Evolutionary conservation across 768 basidiomycete genomes (phyloP).

Genomic region (Tremella fuciformis): DNA sequence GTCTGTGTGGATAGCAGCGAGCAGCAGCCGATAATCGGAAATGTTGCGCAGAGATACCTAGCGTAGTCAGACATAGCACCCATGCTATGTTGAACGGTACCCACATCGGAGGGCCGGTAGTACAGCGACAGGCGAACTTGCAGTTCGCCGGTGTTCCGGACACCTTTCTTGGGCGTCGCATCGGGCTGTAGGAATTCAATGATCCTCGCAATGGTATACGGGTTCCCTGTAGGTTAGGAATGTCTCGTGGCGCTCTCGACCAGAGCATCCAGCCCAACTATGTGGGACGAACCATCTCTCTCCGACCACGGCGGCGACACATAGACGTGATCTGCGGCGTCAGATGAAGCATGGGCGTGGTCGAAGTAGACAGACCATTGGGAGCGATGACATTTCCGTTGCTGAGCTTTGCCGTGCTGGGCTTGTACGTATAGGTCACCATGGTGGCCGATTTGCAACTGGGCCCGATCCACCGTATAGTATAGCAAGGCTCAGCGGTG

Average conservation of each 20-base stretch:
- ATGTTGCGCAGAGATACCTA: conserved; percentile 50
- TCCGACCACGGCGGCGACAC: conserved; percentile 89
- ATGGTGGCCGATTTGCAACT: too few relatives aligned
- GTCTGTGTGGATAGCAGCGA: conserved; percentile 95
- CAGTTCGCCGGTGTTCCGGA: conserved; percentile 30
- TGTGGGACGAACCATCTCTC: conserved; percentile 63
- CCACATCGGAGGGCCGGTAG: conserved; percentile 82
- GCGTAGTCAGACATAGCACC: background rate
- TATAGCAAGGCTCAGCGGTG: too few relatives aligned
- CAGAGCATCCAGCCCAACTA: background rate
- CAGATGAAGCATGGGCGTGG: conserved; percentile 2
- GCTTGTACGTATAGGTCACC: conserved; percentile 15
- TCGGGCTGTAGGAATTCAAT: conserved; percentile 91
- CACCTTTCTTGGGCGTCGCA: conserved; percentile 56
- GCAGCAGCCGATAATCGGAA: conserved; percentile 83
- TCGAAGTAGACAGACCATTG: conserved; percentile 34
- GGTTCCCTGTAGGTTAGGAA: conserved; percentile 57
- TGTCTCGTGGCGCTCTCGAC: background rate
- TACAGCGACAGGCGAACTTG: conserved; percentile 91
- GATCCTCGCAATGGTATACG: conserved; percentile 91
- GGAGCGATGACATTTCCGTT: conserved; percentile 46
- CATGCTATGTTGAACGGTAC: conserved; percentile 11
- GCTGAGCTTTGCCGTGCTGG: conserved; percentile 35
- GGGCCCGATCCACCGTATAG: too few relatives aligned
- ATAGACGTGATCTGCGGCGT: conserved; percentile 81